Percentiles rank a stretch among this genome's conserved stretches.
phyloP scores from a whole-genome alignment of 805 yeast species.

The Kregervanrija delftensis region DNA sequence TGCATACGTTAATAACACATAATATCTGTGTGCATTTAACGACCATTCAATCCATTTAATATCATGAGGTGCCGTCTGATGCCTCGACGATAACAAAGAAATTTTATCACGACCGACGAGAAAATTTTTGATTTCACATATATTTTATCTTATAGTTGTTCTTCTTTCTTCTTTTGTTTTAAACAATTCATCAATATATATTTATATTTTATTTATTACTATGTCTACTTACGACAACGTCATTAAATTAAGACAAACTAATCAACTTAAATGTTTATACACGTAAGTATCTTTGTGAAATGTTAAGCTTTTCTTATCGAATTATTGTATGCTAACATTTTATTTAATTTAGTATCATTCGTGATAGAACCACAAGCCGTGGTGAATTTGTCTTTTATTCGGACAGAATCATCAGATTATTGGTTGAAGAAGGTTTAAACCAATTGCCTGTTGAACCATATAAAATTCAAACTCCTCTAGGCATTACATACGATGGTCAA shows the following conservation, averaged over 20 bases:
- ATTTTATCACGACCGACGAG: no score
- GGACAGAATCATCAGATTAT: constrained; percentile 85
- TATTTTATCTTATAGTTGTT: no score
- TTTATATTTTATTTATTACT: no score
- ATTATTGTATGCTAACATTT: not conserved
- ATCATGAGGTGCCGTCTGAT: no score
- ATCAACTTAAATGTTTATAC: constrained; percentile 81
- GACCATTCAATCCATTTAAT: no score
- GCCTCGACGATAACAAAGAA: no score
- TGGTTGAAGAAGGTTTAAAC: constrained; percentile 94
- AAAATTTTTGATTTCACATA: no score
- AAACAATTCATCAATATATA: no score
- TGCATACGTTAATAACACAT: no score
- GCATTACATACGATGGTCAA: constrained; percentile 65
- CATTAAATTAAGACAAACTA: constrained; percentile 72
- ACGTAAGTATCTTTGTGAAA: constrained; percentile 34
- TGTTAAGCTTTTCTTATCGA: not conserved
- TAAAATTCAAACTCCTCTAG: constrained; percentile 70
- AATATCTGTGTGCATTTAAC: no score
- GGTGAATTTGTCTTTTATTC: constrained; percentile 94
- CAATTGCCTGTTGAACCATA: constrained; percentile 79
- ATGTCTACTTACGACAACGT: constrained; percentile 41
- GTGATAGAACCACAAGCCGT: constrained; percentile 73
- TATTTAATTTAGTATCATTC: constrained; percentile 53
- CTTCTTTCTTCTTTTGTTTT: no score